Conservation (phyloP, 306 rosid species). For the Fragaria nilgerrensis region DNA sequence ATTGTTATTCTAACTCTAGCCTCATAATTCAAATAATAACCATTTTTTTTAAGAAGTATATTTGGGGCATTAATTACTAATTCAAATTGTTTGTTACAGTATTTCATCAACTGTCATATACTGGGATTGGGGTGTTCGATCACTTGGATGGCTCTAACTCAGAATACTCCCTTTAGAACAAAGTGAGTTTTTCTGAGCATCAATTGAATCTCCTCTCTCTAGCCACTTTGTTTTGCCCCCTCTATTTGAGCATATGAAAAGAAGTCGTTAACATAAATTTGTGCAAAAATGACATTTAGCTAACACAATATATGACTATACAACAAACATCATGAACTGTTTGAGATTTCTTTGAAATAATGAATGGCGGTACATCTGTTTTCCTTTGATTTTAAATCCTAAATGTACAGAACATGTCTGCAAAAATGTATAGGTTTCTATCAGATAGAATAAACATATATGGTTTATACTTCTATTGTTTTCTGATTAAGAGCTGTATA, state of each 20-base stretch:
- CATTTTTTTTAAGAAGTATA: too few species aligned
- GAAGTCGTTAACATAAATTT: neutral
- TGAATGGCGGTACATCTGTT: constrained; percentile 11
- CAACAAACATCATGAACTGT: neutral
- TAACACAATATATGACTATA: neutral
- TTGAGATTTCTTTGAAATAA: constrained; percentile 4
- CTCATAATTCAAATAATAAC: too few species aligned
- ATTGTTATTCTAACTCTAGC: too few species aligned
- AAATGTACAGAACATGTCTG: constrained; percentile 9
- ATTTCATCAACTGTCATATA: neutral
- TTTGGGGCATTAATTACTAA: too few species aligned
- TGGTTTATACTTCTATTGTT: constrained; percentile 57
- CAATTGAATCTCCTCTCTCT: neutral
- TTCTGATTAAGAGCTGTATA: constrained; percentile 82
- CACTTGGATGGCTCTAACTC: neutral
- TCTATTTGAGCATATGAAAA: neutral
- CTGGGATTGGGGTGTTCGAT: neutral
- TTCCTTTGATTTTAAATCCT: constrained; percentile 16
- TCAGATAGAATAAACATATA: constrained; percentile 23
- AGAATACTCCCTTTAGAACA: neutral
- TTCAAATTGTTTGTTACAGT: neutral
- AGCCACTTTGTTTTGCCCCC: neutral
- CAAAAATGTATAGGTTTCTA: constrained; percentile 16
- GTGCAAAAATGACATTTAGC: neutral
- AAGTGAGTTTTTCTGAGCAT: neutral